Base-by-base conservation (phyloP, 108 stramenopile genomes). In the Schizochytrium sp. region DNA sequence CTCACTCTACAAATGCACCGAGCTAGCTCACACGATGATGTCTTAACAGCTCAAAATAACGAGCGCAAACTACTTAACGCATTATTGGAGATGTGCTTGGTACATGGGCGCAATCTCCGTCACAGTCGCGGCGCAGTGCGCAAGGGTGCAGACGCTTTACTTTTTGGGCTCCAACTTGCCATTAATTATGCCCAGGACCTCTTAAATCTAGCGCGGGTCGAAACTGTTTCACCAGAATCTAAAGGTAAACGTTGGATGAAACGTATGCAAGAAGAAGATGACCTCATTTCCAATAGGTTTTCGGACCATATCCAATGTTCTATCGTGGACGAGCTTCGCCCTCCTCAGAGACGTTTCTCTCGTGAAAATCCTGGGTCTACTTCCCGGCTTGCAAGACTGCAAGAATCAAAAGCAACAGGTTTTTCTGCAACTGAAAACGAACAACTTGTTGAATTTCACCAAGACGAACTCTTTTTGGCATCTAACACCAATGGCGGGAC, bases 31-130 rank as follows among this genome's bases (percentile, higher is more conserved):
- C 12, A 7, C 5, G 12, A 69, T 7, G 19, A 69, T 7, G 42
- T 44, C 64, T 7, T 69, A 28, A 38, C 7, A 38, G 40, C 40
- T 15, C 64, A 69, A 38, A 7, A 15, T 2, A 2, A 69, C 64
- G 64, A 69, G 64, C 64, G 64, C 64, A 44, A 69, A 44, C 12
- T 69, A 38, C 64, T 69, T 44, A 69, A 69, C 28, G 64, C 64
- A 15, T 15, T 69, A 15, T 44, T 69, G 8, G 64, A 69, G 28
- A 69, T 15, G 12, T 69, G 64, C 28, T 5, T 69, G 42, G 15
- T 69, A 7, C 64, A 69, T 2, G 64, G 19, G 8, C 12, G 64
- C 64, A 28, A 38, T 8, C 15, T 38, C 64, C 8, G 5, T 8
- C 64, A 69, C 64, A 10, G 40, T 13, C 19, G 10, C 0, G 19